A percentile compares a stretch with the other conserved stretches of the same genome.
phyloP scores from a whole-genome alignment of 78 protist genomes.

The Dictyostelium purpureum region DNA sequence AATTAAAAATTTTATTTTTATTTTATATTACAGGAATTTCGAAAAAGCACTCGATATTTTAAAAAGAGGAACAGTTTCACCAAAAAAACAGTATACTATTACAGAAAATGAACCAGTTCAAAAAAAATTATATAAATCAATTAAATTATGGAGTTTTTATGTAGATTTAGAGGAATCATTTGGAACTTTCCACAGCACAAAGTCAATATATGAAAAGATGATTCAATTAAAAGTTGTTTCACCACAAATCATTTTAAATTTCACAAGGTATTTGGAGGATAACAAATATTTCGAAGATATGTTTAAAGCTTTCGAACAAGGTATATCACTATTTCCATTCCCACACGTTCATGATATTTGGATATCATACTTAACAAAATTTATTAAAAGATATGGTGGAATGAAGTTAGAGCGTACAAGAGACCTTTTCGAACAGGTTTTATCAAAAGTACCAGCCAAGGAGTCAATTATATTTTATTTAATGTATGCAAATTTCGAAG shows the following conservation, averaged over 20 bases:
- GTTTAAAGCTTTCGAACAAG: slow-evolving; percentile 93
- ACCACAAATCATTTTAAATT: slow-evolving; percentile 95
- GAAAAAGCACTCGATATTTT: slow-evolving; percentile 18
- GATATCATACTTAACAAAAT: slow-evolving; percentile 93
- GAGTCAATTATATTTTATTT: slow-evolving; percentile 74
- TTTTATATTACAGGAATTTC: background rate
- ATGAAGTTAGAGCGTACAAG: slow-evolving; percentile 96
- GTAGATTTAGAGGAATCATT: slow-evolving; percentile 97
- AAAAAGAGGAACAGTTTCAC: slow-evolving; percentile 65
- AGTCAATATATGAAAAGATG: slow-evolving; percentile 73
- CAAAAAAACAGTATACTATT: slow-evolving; percentile 25
- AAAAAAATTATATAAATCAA: slow-evolving; percentile 86
- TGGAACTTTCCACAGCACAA: slow-evolving; percentile 86
- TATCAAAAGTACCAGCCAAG: slow-evolving; percentile 85
- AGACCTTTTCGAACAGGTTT: slow-evolving; percentile 96
- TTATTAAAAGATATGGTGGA: slow-evolving; percentile 92
- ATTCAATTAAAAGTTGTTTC: slow-evolving; percentile 87
- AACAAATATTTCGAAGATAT: slow-evolving; percentile 92
- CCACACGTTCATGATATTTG: slow-evolving; percentile 93
- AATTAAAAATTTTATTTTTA: background rate
- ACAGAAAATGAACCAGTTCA: slow-evolving; percentile 79
- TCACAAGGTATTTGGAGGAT: slow-evolving; percentile 92
- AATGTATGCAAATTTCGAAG: slow-evolving; percentile 89
- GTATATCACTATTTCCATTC: slow-evolving; percentile 91
- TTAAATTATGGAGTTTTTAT: slow-evolving; percentile 95